These are phyloP conservation scores for Paraglomus brasilianum DNA, from an alignment of 192 early-diverging fungal genomes.

Conservation along the genomic window DNA sequence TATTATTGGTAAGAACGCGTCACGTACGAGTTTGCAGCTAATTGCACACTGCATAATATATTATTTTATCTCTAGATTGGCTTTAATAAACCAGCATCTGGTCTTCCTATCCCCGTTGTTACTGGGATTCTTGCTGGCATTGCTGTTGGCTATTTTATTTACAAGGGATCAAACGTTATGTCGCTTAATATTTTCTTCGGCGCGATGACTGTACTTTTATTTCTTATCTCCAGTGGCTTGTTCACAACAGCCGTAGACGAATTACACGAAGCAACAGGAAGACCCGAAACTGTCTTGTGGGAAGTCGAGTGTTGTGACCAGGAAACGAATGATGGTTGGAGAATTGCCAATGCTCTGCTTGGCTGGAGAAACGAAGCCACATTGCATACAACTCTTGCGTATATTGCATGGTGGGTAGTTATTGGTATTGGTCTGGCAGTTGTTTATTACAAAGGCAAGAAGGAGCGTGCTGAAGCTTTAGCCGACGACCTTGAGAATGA, in stretches of 20 bases:
- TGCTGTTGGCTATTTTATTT: constrained; percentile 73
- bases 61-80: constrained; percentile 45
- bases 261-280: constrained; percentile 60
- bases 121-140: constrained; percentile 67
- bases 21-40: too few relatives aligned
- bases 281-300: constrained; percentile 58
- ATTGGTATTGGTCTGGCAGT: constrained; percentile 51
- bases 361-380: constrained; percentile 81
- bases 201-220: constrained; percentile 65
- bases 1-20: not conserved
- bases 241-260: constrained; percentile 66
- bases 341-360: constrained; percentile 71
- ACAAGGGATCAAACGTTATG: constrained; percentile 66
- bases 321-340: constrained; percentile 56
- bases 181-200: constrained; percentile 80
- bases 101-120: constrained; percentile 81
- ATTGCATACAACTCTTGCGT: constrained; percentile 67
- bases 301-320: constrained; percentile 64
- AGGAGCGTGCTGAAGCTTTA: constrained; percentile 2
- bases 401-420: constrained; percentile 78
- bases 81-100: constrained; percentile 56
- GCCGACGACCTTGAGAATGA: not conserved
- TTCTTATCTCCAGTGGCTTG: constrained; percentile 81
- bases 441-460: constrained; percentile 42
- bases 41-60: not conserved